Evolutionary conservation across 495 filamentous ascomycete species (phyloP).

Genomic region (Tuber indicum): DNA sequence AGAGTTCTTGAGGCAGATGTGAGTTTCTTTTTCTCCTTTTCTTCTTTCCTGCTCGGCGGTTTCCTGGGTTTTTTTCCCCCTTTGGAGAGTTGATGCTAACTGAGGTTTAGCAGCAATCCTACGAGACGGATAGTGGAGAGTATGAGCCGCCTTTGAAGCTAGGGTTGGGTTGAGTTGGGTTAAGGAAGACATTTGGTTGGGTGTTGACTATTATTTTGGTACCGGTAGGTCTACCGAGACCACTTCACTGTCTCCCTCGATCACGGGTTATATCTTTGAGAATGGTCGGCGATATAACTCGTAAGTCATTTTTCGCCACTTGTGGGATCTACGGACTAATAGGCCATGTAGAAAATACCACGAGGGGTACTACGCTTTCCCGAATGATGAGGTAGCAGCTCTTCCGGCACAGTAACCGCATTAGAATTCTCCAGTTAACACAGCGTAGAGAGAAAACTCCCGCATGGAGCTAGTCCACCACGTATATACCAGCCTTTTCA

Average conservation of each 20-base stretch:
- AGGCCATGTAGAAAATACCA: not conserved
- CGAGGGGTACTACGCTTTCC: constrained; percentile 13
- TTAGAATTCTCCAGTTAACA: not conserved
- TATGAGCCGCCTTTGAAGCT: not conserved
- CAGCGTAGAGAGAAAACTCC: constrained; percentile 1
- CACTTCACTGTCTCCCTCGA: constrained; percentile 15
- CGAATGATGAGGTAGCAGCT: constrained; percentile 13
- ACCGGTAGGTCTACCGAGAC: constrained; percentile 11
- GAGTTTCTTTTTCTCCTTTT: not conserved
- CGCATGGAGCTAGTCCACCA: constrained; percentile 49
- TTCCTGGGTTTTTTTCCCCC: not conserved
- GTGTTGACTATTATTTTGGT: not conserved
- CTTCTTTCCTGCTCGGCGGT: not conserved
- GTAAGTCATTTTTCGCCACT: constrained; percentile 26
- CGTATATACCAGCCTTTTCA: constrained; percentile 43
- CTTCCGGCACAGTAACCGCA: not conserved
- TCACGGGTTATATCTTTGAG: constrained; percentile 14
- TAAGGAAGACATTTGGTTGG: not conserved
- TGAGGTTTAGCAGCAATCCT: not conserved
- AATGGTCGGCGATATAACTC: constrained; percentile 28
- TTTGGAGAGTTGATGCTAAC: not conserved
- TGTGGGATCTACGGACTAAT: not conserved
- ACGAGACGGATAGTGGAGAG: not conserved
- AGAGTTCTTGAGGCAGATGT: not conserved
- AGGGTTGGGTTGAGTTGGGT: not conserved